These are phyloP conservation scores for Blastobotrys proliferans DNA, from an alignment of 1,139 yeast genomes.

Conservation along the genomic window DNA sequence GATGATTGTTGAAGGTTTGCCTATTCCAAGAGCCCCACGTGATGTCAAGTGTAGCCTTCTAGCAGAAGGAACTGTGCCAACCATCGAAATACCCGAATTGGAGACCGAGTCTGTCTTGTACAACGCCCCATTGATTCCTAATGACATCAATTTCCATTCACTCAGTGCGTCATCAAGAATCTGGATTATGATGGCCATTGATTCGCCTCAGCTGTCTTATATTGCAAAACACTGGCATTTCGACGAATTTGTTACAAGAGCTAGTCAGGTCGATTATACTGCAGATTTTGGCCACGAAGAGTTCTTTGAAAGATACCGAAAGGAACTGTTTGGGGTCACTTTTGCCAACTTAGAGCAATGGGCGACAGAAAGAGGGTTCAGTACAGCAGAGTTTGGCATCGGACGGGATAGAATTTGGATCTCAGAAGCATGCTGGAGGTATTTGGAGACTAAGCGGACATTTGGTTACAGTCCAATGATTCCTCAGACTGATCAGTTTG, in stretches of 20 bases:
- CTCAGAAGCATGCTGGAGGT: constrained; percentile 34
- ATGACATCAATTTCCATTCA: constrained; percentile 11
- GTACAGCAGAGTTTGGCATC: constrained; percentile 30
- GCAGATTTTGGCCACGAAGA: constrained; percentile 36
- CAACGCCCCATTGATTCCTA: constrained; percentile 3
- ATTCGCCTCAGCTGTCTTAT: constrained; percentile 21
- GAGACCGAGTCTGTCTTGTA: constrained; percentile 9
- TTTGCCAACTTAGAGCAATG: constrained; percentile 25
- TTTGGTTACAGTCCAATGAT: constrained; percentile 1
- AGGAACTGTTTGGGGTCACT: constrained; percentile 23
- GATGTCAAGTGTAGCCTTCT: constrained; percentile 5
- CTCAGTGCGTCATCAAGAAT: constrained; percentile 23
- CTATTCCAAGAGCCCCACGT: constrained; percentile 28
- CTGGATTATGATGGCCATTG: constrained; percentile 31
- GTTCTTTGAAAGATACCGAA: constrained; percentile 30
- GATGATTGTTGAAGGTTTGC: constrained; percentile 30
- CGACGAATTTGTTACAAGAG: constrained; percentile 8
- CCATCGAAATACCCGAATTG: constrained; percentile 3
- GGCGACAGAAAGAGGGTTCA: constrained; percentile 32
- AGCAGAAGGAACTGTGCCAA: not conserved
- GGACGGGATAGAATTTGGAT: constrained; percentile 35
- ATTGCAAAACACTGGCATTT: constrained; percentile 9
- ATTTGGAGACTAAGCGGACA: constrained; percentile 29
- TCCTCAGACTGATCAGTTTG: not conserved
- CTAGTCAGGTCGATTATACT: constrained; percentile 29